Base-by-base conservation (phyloP, 768 basidiomycete genomes). In the Suillus americanus region DNA sequence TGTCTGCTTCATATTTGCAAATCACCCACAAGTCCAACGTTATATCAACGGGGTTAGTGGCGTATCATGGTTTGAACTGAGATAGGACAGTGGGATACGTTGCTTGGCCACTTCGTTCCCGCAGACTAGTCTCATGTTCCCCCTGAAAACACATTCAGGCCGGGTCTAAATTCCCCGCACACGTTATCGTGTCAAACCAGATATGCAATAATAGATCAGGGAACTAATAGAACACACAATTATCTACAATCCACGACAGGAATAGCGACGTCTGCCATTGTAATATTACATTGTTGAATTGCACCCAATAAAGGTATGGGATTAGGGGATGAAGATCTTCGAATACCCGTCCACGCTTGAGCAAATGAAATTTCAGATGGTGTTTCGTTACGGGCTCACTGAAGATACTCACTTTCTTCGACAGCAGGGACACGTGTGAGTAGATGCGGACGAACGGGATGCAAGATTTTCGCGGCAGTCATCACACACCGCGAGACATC, bases 401-500 rank as follows among this genome's bases (percentile, higher is more conserved):
- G 23, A 62, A 14, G 5, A 57, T 30, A 72, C 83, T 70, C 68
- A 84, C 84, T 66, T 77, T 64, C 74, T 71, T 65, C 85, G 79
- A 70, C 84, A 85, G 67, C 85, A 86, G 0, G 84, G 84, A 59
- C 84, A 86, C 1, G 75, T 77, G 62, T 85, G 84, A 63, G 82
- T 83, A 9, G 83, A 80, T 33, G 82, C 80, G 0, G 82, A 74
- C 9, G 78, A 73, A 3, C 84, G 81, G 3, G 84, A 81, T 16
- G 85, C 85, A 50, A 85, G 72, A 70, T 85, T 85, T 63, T 79
- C 78, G 63, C 84, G 78, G 65, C 84, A 85, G 71, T 86, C 84
- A 46, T 85, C 83, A 65, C 84, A 85, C 37, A 85, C 68, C 1
- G 85, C 79, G 20, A 85, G 77, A 66, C 84, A 86, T 56, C 83